Conservation (phyloP, 164 flowering plant genomes). For the Magnolia changhungtana region DNA sequence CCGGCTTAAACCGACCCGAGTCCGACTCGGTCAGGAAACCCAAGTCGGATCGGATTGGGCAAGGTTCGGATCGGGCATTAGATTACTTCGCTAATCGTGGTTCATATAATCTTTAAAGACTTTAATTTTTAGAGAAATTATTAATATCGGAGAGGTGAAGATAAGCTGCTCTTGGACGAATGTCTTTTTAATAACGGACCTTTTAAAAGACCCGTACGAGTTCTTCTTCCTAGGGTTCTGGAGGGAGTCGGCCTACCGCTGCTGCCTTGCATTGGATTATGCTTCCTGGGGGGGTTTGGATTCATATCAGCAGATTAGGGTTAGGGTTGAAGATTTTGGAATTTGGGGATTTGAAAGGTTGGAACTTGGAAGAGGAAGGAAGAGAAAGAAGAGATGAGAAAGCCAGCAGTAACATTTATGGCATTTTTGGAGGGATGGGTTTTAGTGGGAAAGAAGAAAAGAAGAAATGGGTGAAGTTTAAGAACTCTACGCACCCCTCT, state of each 20-base stretch:
- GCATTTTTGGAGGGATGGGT: not conserved
- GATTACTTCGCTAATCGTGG: too few relatives aligned
- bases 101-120: too few relatives aligned
- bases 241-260: conserved; percentile 5
- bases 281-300: not conserved
- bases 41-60: too few relatives aligned
- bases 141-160: conserved; percentile 45
- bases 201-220: conserved; percentile 62
- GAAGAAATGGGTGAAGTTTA: not conserved
- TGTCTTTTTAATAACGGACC: conserved; percentile 70
- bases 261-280: conserved; percentile 1
- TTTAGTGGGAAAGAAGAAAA: too few relatives aligned
- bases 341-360: not conserved
- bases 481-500: too few relatives aligned
- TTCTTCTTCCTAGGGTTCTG: conserved; percentile 36
- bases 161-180: conserved; percentile 76
- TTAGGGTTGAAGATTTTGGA: not conserved
- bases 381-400: not conserved
- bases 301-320: not conserved
- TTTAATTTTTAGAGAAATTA: too few relatives aligned
- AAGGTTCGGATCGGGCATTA: too few relatives aligned
- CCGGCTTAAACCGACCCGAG: too few relatives aligned
- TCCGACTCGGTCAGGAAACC: too few relatives aligned
- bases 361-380: not conserved
- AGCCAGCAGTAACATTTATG: not conserved